A percentile compares a stretch with the other conserved stretches of the same genome.
Evolutionary conservation across 768 basidiomycete species (phyloP).

Genomic region (Podaxis sp.): DNA sequence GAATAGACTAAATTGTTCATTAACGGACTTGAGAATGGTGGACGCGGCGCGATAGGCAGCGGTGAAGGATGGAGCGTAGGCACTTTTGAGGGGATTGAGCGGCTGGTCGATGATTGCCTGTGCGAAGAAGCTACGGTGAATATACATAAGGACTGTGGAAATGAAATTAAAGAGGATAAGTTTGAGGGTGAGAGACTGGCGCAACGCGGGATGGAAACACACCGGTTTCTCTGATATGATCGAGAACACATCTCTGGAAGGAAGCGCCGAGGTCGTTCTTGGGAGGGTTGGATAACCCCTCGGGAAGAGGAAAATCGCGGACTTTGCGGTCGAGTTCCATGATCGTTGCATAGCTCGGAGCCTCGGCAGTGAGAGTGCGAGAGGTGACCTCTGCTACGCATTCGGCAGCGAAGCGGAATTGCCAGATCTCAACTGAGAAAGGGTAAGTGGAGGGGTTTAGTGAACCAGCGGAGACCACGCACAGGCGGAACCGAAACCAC

Average conservation of each 20-base stretch:
- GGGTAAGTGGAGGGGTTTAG: neutral
- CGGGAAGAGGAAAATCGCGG: conserved; percentile 61
- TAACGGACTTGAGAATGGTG: conserved; percentile 52
- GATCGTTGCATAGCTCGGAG: conserved; percentile 62
- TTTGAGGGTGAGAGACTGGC: neutral
- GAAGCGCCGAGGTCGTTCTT: conserved; percentile 36
- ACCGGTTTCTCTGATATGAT: conserved; percentile 51
- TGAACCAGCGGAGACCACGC: conserved; percentile 18
- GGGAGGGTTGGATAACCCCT: conserved; percentile 35
- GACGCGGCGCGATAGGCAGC: conserved; percentile 60
- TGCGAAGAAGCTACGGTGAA: conserved; percentile 70
- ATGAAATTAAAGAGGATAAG: neutral
- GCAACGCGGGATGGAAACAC: conserved; percentile 13
- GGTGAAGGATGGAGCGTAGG: conserved; percentile 64
- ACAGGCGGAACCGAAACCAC: conserved; percentile 35
- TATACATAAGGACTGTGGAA: conserved; percentile 53
- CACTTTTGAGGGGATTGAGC: conserved; percentile 62
- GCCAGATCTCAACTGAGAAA: conserved; percentile 56
- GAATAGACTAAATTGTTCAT: conserved; percentile 45
- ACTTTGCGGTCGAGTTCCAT: conserved; percentile 71
- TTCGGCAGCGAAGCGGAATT: conserved; percentile 63
- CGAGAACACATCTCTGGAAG: conserved; percentile 46
- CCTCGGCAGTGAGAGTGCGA: conserved; percentile 61
- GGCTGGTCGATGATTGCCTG: conserved; percentile 71
- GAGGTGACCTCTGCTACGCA: conserved; percentile 64